These are phyloP conservation scores for Platanthera guangdongensis DNA, from an alignment of 106 monocot species.

Conservation along the genomic window DNA sequence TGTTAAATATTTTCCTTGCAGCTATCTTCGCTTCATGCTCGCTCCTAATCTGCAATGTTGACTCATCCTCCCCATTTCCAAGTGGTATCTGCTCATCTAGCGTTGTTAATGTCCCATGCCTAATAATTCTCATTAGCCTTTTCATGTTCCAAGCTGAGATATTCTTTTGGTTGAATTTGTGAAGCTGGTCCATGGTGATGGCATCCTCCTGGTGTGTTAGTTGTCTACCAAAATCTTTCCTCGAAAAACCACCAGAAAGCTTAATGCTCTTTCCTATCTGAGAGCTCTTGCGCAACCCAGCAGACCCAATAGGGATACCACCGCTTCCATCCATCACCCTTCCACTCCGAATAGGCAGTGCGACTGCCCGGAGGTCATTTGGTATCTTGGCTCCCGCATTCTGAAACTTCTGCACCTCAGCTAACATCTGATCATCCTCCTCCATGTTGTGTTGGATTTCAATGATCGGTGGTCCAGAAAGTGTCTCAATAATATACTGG, in stretches of 20 bases:
- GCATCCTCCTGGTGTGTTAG: slow-evolving; percentile 24
- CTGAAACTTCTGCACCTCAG: slow-evolving; percentile 65
- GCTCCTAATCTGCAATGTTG: slow-evolving; percentile 42
- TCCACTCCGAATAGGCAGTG: slow-evolving; percentile 18
- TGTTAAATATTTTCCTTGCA: slow-evolving; percentile 73
- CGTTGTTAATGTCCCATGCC: slow-evolving; percentile 52
- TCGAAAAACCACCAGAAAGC: slow-evolving; percentile 15
- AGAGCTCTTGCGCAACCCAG: slow-evolving; percentile 10
- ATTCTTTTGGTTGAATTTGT: slow-evolving; percentile 71
- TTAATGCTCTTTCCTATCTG: slow-evolving; percentile 32
- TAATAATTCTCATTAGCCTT: slow-evolving; percentile 62
- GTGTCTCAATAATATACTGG: slow-evolving; percentile 80
- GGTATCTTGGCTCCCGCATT: slow-evolving; percentile 58
- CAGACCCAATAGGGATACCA: not conserved
- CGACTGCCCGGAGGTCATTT: slow-evolving; percentile 35
- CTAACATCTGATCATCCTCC: slow-evolving; percentile 53
- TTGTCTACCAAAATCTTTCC: slow-evolving; percentile 12
- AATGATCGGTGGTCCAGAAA: slow-evolving; percentile 62
- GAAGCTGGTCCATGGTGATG: slow-evolving; percentile 57
- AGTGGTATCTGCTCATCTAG: slow-evolving; percentile 44
- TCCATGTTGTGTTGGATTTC: slow-evolving; percentile 31
- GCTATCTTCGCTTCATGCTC: slow-evolving; percentile 77
- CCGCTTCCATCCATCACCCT: slow-evolving; percentile 9
- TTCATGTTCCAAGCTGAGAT: slow-evolving; percentile 94
- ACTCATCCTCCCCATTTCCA: slow-evolving; percentile 41